Evolutionary conservation across 192 early-diverging fungal genomes (phyloP).

Genomic region (Ambispora gerdemannii): DNA sequence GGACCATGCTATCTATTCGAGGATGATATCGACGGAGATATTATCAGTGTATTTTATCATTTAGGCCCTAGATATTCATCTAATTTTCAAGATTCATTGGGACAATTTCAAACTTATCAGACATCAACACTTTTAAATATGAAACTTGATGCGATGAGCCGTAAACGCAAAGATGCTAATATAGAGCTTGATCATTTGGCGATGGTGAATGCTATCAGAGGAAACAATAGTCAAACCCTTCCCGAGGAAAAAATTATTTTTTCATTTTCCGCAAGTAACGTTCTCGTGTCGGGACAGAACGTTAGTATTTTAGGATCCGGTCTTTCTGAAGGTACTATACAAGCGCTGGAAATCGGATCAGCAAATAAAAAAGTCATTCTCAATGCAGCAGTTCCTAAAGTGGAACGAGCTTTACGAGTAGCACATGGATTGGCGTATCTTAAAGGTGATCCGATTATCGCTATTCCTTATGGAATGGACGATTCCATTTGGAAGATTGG

Average conservation of each 20-base stretch:
- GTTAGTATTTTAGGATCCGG: constrained; percentile 33
- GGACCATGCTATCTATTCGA: constrained; percentile 64
- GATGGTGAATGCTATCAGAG: constrained; percentile 53
- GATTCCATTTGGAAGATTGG: constrained; percentile 72
- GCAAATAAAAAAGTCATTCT: constrained; percentile 35
- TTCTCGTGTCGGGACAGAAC: constrained; percentile 40
- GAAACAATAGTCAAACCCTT: constrained; percentile 45
- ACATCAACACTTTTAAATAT: constrained; percentile 55
- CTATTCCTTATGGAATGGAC: constrained; percentile 56
- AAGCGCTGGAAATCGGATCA: constrained; percentile 27
- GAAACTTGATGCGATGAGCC: constrained; percentile 43
- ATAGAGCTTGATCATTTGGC: constrained; percentile 42
- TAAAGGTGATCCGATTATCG: constrained; percentile 52
- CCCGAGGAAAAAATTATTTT: constrained; percentile 65
- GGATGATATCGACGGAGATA: constrained; percentile 58
- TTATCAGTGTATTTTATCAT: constrained; percentile 58
- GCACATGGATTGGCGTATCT: constrained; percentile 45
- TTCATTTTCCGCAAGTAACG: constrained; percentile 55
- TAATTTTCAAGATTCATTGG: constrained; percentile 61
- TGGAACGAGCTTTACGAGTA: constrained; percentile 45
- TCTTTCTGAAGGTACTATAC: constrained; percentile 35
- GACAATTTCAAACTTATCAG: constrained; percentile 67
- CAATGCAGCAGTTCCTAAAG: constrained; percentile 55
- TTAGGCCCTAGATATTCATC: constrained; percentile 62
- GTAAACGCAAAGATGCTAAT: constrained; percentile 35